phyloP scores from a whole-genome alignment of 768 basidiomycete species.

The Macrolepiota dolichaula region DNA sequence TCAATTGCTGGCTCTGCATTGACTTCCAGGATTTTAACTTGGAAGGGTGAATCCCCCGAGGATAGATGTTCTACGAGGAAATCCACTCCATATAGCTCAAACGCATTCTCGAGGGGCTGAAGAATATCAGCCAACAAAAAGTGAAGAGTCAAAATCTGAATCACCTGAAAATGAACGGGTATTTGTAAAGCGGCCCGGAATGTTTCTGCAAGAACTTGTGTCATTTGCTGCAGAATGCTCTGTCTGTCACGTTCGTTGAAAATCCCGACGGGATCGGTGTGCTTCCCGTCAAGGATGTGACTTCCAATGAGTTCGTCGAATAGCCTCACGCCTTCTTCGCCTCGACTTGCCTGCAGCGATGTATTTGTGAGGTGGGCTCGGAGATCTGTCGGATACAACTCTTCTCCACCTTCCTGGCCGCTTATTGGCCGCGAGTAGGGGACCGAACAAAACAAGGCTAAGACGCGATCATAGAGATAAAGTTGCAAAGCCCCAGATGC shows the following conservation, averaged over 20 bases:
- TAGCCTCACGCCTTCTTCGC: slow-evolving; percentile 71
- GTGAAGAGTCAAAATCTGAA: slow-evolving; percentile 10
- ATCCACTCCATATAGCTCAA: slow-evolving; percentile 95
- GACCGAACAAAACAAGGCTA: slow-evolving; percentile 83
- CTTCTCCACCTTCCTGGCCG: slow-evolving; percentile 22
- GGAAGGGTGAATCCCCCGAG: slow-evolving; percentile 27
- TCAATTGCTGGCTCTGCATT: slow-evolving; percentile 97
- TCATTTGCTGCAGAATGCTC: slow-evolving; percentile 59
- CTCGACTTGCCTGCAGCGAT: slow-evolving; percentile 67
- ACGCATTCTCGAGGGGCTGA: slow-evolving; percentile 85
- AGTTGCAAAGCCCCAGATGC: slow-evolving; percentile 74
- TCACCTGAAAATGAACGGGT: slow-evolving; percentile 82
- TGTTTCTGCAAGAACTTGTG: slow-evolving; percentile 67
- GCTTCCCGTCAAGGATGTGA: slow-evolving; percentile 39
- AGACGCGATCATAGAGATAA: slow-evolving; percentile 76
- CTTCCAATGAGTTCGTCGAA: slow-evolving; percentile 78
- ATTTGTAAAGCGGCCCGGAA: slow-evolving; percentile 84
- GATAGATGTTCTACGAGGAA: slow-evolving; percentile 64
- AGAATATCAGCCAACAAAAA: not conserved
- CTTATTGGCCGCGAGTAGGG: slow-evolving; percentile 55
- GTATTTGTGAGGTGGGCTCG: slow-evolving; percentile 89
- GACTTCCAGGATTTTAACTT: slow-evolving; percentile 81
- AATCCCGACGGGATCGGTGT: slow-evolving; percentile 8
- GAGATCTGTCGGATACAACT: slow-evolving; percentile 43
- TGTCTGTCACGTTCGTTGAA: slow-evolving; percentile 31